Conservation (phyloP, 768 basidiomycete genomes). For the Sporobolomyces pararoseus region DNA sequence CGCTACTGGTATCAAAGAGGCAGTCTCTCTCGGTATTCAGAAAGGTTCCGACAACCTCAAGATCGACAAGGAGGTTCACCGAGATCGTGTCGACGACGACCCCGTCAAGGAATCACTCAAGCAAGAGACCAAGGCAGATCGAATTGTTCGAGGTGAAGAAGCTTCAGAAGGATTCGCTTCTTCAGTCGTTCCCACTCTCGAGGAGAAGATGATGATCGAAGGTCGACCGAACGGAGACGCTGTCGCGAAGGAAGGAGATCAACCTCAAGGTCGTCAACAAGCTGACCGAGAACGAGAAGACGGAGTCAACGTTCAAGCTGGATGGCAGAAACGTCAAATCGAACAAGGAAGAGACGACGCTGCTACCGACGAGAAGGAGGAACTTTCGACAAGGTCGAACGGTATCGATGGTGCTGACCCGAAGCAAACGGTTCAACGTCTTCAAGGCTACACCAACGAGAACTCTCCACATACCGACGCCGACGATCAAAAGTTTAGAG, state of each 20-base stretch:
- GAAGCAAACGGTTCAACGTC: neutral
- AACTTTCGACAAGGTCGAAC: conserved; percentile 12
- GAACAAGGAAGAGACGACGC: conserved; percentile 12
- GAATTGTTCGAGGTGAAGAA: conserved; percentile 49
- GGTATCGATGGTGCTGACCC: conserved; percentile 10
- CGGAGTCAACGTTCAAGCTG: neutral
- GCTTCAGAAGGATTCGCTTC: conserved; percentile 59
- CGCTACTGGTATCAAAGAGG: conserved; percentile 14
- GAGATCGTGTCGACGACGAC: conserved; percentile 18
- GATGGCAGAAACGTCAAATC: conserved; percentile 14
- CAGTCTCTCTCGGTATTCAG: conserved; percentile 8
- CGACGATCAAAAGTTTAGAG: conserved; percentile 12
- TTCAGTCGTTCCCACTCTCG: conserved; percentile 64
- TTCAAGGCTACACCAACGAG: conserved; percentile 3
- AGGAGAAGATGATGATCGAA: conserved; percentile 64
- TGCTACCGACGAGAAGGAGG: neutral
- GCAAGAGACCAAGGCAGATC: conserved; percentile 43
- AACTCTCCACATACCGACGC: conserved; percentile 18
- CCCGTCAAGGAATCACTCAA: conserved; percentile 21
- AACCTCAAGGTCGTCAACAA: conserved; percentile 11
- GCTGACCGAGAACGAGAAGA: conserved; percentile 30
- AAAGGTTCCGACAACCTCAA: conserved; percentile 1
- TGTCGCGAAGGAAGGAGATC: neutral
- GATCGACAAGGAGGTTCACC: neutral
- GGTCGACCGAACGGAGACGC: conserved; percentile 44